Conservation (phyloP, 768 basidiomycete species). For the Boletus sp. region DNA sequence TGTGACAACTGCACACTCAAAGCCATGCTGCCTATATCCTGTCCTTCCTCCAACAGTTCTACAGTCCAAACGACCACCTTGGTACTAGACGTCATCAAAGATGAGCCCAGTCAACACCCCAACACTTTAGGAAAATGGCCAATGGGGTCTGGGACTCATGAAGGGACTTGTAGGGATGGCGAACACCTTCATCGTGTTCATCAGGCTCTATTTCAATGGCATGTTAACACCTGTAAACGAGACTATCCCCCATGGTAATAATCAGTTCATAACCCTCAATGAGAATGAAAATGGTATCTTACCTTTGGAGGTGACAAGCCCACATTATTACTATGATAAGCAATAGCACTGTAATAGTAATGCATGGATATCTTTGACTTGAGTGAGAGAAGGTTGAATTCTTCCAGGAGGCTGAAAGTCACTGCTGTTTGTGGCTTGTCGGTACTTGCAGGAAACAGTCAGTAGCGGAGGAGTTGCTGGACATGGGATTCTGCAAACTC, state of each 20-base stretch:
- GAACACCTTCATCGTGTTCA: neutral
- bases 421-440: constrained; percentile 23
- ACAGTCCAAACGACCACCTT: too few species aligned
- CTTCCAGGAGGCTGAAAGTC: neutral
- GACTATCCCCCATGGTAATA: too few species aligned
- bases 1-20: too few species aligned
- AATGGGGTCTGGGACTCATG: neutral
- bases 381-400: constrained; percentile 3
- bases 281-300: neutral
- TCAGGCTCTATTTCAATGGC: neutral
- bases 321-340: constrained; percentile 24
- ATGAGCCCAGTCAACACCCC: too few species aligned
- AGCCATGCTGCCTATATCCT: too few species aligned
- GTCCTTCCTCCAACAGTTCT: too few species aligned
- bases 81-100: too few species aligned
- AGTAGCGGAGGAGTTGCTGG: constrained; percentile 15
- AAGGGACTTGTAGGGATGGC: neutral
- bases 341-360: constrained; percentile 31
- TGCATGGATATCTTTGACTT: constrained; percentile 30
- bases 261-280: too few species aligned
- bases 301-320: constrained; percentile 15
- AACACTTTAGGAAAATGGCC: neutral
- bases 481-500: neutral
- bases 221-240: neutral
- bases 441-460: constrained; percentile 32